These are phyloP conservation scores for Gaeumannomyces tritici DNA, from an alignment of 2,329 filamentous ascomycete genomes.

Conservation along the genomic window DNA sequence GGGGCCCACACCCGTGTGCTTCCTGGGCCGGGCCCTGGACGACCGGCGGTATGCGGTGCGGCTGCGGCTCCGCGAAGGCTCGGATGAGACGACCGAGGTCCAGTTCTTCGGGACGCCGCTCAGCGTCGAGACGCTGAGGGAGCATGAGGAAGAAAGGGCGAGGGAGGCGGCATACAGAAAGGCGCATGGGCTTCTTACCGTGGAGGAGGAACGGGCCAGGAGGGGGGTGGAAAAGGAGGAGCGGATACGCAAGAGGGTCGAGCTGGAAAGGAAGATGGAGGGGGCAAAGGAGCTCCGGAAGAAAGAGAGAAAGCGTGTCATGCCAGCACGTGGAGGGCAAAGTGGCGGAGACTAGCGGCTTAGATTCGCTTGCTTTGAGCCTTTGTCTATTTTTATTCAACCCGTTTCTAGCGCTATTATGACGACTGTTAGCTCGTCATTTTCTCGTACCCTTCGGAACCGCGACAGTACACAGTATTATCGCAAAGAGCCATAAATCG, in stretches of 20 bases:
- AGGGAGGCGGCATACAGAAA: not conserved
- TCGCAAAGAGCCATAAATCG: not conserved
- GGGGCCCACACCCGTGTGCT: not conserved
- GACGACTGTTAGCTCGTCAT: not conserved
- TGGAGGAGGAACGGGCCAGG: not conserved
- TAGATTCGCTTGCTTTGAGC: not conserved
- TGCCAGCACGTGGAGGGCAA: not conserved
- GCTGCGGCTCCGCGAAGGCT: not conserved
- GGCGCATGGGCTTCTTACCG: not conserved
- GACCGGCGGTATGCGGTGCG: not conserved
- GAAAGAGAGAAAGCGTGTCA: not conserved
- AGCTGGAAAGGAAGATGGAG: not conserved
- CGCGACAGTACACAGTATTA: not conserved
- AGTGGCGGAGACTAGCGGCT: not conserved
- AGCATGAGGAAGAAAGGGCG: not conserved
- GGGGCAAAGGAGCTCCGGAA: not conserved
- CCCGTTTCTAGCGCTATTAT: not conserved
- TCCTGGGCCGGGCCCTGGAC: not conserved
- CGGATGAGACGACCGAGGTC: not conserved
- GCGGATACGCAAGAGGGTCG: not conserved
- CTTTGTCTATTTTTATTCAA: not conserved
- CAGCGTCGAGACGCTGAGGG: not conserved
- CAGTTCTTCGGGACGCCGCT: not conserved
- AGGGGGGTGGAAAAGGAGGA: not conserved
- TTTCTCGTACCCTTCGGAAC: not conserved